Evolutionary conservation across 75 land plant genomes (phyloP).

Genomic region (Gnetum montanum): DNA sequence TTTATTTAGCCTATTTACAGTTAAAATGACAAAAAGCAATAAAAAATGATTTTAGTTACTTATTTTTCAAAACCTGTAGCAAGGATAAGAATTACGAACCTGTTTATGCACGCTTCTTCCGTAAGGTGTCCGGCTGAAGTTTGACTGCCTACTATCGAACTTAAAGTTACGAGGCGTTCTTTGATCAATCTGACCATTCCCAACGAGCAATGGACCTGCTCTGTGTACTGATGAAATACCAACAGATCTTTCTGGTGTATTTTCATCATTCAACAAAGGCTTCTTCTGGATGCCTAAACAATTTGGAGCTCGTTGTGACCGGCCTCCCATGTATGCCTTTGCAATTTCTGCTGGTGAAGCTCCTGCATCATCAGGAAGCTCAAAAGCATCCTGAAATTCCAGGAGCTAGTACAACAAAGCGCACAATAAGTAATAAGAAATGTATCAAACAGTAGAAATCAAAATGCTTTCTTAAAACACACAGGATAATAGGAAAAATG

Average conservation of each 20-base stretch:
- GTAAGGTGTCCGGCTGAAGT: not conserved
- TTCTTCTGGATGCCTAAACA: not conserved
- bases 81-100: too few relatives aligned
- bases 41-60: too few relatives aligned
- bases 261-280: conserved; percentile 2
- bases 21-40: too few relatives aligned
- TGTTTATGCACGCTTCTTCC: not conserved
- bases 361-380: conserved; percentile 5
- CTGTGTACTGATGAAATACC: not conserved
- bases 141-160: not conserved
- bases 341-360: conserved; percentile 8
- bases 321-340: conserved; percentile 7
- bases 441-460: too few relatives aligned
- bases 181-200: conserved; percentile 5
- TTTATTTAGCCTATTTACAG: too few relatives aligned
- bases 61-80: too few relatives aligned
- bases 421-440: too few relatives aligned
- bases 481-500: too few relatives aligned
- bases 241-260: not conserved
- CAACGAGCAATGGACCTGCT: not conserved
- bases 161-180: not conserved
- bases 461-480: too few relatives aligned
- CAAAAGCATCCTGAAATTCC: not conserved
- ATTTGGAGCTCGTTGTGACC: conserved; percentile 1
- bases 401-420: too few relatives aligned